Conservation (phyloP, 352 stramenopile species). For the Globisporangium cederbergense region DNA sequence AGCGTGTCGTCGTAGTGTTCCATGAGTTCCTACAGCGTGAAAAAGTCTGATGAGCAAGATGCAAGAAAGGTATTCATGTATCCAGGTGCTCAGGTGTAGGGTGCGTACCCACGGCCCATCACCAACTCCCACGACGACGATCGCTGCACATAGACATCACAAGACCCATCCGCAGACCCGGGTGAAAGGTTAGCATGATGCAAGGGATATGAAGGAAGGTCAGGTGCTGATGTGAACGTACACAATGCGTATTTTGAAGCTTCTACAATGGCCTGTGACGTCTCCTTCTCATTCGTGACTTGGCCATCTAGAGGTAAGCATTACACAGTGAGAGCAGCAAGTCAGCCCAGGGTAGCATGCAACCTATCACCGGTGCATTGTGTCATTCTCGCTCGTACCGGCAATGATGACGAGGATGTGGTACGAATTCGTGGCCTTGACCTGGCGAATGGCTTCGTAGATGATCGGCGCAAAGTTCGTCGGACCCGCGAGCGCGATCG, state of each 20-base stretch:
- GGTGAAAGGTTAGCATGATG: no score
- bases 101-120: slow-evolving; percentile 61
- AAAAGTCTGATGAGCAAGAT: no score
- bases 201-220: not conserved
- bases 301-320: slow-evolving; percentile 35
- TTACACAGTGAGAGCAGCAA: not conserved
- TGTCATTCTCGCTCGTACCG: not conserved
- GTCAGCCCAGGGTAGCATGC: no score
- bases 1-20: slow-evolving; percentile 59
- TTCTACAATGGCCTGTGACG: slow-evolving; percentile 59
- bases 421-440: slow-evolving; percentile 41
- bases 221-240: slow-evolving; percentile 24
- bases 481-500: slow-evolving; percentile 45
- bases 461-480: slow-evolving; percentile 85
- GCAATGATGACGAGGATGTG: slow-evolving; percentile 79
- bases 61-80: not conserved
- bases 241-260: slow-evolving; percentile 69
- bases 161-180: no score
- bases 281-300: slow-evolving; percentile 66
- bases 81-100: not conserved
- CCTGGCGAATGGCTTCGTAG: slow-evolving; percentile 57
- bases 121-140: slow-evolving; percentile 72
- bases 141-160: slow-evolving; percentile 30
- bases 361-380: not conserved
- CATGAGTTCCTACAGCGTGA: slow-evolving; percentile 42